A percentile compares a stretch with the other conserved stretches of the same genome.
These are phyloP conservation scores for Solanum hybrid DNA, from an alignment of 305 asterid genomes.

Conservation along the genomic window DNA sequence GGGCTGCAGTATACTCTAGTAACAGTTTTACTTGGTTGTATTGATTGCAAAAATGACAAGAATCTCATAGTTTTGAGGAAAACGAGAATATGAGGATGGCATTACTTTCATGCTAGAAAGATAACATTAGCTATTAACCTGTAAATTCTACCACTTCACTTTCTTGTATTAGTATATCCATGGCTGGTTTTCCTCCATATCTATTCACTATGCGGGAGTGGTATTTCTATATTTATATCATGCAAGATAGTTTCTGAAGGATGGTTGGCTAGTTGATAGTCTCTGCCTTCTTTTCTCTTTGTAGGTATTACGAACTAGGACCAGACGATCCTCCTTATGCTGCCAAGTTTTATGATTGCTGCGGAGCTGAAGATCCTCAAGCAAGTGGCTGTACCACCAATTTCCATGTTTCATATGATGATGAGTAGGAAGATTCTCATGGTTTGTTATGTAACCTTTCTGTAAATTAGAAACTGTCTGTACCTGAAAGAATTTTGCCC, in stretches of 20 bases:
- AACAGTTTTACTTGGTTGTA: not conserved
- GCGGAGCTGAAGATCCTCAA: conserved; percentile 71
- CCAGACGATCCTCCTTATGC: conserved; percentile 86
- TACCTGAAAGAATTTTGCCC: not conserved
- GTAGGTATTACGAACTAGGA: conserved; percentile 79
- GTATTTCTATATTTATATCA: not conserved
- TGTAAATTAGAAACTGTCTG: not conserved
- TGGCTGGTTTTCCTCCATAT: not conserved
- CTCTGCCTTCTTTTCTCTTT: not conserved
- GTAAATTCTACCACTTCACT: not conserved
- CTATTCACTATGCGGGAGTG: not conserved
- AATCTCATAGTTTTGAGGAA: not conserved
- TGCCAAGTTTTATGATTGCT: conserved; percentile 88
- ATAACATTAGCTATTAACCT: not conserved
- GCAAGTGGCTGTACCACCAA: conserved; percentile 76
- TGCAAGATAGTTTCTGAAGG: not conserved
- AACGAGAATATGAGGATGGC: not conserved
- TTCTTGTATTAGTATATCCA: not conserved
- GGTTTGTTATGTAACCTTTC: conserved; percentile 5
- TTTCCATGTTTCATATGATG: conserved; percentile 64
- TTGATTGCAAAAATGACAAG: not conserved
- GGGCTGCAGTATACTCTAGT: not conserved
- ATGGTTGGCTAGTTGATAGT: not conserved
- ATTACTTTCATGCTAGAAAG: not conserved
- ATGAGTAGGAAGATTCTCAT: conserved; percentile 10